Evolutionary conservation across 2,329 filamentous ascomycete species (phyloP).

Genomic region (Hypoxylon sp.): DNA sequence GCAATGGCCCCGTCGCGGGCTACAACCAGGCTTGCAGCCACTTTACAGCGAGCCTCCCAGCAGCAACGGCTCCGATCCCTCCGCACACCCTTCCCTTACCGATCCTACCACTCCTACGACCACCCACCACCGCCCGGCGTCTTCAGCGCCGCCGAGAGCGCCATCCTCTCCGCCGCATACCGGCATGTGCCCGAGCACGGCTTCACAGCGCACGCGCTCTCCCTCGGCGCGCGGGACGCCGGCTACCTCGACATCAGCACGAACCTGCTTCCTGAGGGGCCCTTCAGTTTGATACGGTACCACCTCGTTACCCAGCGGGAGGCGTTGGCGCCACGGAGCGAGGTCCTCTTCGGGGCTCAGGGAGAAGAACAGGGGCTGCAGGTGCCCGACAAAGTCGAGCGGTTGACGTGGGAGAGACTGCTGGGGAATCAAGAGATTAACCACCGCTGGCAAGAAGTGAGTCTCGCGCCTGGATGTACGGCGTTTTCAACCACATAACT

Average conservation of each 20-base stretch:
- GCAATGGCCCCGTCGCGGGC: conserved; percentile 52
- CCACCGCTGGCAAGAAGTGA: conserved; percentile 87
- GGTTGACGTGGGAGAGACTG: conserved; percentile 82
- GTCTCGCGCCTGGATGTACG: conserved; percentile 46
- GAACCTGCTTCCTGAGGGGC: conserved; percentile 83
- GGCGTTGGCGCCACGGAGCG: conserved; percentile 64
- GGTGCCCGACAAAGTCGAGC: conserved; percentile 76
- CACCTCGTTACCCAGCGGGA: conserved; percentile 79
- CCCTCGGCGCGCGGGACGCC: conserved; percentile 83
- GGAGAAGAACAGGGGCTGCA: conserved; percentile 56
- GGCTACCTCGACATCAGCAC: conserved; percentile 90
- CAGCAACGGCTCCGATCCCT: conserved; percentile 12
- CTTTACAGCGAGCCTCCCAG: conserved; percentile 22
- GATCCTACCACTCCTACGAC: conserved; percentile 80
- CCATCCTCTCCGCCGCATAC: conserved; percentile 87
- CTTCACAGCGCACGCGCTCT: conserved; percentile 82
- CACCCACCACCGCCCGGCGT: conserved; percentile 71
- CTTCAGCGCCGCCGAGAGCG: conserved; percentile 78
- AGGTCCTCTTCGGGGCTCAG: conserved; percentile 57
- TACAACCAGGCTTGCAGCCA: conserved; percentile 38
- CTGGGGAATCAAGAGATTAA: conserved; percentile 81
- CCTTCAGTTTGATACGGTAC: conserved; percentile 86
- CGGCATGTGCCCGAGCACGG: conserved; percentile 83
- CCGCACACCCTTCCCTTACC: conserved; percentile 34
- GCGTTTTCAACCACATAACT: conserved; percentile 10